phyloP scores from a whole-genome alignment of 805 yeast genomes.

The Pichia cephalocereana region DNA sequence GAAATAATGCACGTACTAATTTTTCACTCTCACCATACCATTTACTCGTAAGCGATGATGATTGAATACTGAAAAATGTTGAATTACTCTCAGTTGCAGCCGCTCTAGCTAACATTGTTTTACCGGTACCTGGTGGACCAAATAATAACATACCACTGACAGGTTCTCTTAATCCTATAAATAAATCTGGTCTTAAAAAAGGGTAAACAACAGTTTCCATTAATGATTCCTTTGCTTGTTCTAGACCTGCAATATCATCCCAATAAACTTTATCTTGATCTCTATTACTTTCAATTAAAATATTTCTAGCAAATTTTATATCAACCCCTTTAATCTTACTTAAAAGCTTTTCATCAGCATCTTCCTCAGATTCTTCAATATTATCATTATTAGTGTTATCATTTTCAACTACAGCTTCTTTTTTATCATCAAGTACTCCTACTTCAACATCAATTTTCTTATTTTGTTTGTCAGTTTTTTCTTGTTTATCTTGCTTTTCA shows the following conservation, averaged over 20 bases:
- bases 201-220: conserved; percentile 97
- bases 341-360: conserved; percentile 29
- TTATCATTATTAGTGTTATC: neutral
- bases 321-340: conserved; percentile 64
- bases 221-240: conserved; percentile 75
- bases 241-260: conserved; percentile 93
- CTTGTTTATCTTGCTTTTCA: neutral
- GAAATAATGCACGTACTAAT: conserved; percentile 79
- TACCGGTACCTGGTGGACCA: conserved; percentile 99
- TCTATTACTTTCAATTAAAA: conserved; percentile 78
- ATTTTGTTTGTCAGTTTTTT: neutral
- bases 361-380: conserved; percentile 6
- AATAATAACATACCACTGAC: conserved; percentile 92
- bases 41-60: conserved; percentile 82
- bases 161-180: conserved; percentile 86
- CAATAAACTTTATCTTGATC: conserved; percentile 87
- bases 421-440: conserved; percentile 6
- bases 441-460: conserved; percentile 12
- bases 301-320: conserved; percentile 67
- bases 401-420: neutral
- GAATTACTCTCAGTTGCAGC: conserved; percentile 94
- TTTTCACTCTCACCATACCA: conserved; percentile 91
- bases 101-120: conserved; percentile 94
- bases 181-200: conserved; percentile 85
- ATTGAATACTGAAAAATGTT: conserved; percentile 85